phyloP scores from a whole-genome alignment of 495 filamentous ascomycete genomes.

The Podospora appendiculata region DNA sequence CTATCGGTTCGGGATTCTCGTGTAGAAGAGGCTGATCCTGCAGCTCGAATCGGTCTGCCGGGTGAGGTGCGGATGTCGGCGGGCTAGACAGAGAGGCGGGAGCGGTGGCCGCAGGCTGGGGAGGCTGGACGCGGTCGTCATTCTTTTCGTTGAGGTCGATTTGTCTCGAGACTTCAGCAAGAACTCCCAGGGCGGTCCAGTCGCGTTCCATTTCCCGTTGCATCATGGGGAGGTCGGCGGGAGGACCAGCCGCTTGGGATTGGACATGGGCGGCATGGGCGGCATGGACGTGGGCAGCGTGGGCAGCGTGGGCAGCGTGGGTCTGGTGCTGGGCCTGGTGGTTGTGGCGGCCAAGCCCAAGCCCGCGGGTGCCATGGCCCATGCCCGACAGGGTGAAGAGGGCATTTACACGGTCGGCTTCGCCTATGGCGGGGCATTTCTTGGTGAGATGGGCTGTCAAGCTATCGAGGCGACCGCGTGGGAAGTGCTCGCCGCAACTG shows the following conservation, averaged over 20 bases:
- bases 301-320: neutral
- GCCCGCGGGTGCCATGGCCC: slow-evolving; percentile 19
- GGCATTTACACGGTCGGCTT: slow-evolving; percentile 59
- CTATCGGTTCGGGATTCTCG: slow-evolving; percentile 27
- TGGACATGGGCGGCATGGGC: neutral
- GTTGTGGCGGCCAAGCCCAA: slow-evolving; percentile 8
- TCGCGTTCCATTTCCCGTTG: slow-evolving; percentile 14
- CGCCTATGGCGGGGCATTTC: slow-evolving; percentile 67
- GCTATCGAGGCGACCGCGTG: slow-evolving; percentile 76
- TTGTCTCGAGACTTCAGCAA: slow-evolving; percentile 76
- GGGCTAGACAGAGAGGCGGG: slow-evolving; percentile 6
- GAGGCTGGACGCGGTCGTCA: slow-evolving; percentile 25
- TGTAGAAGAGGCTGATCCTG: slow-evolving; percentile 44
- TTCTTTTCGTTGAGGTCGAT: slow-evolving; percentile 48
- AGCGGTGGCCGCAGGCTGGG: slow-evolving; percentile 25
- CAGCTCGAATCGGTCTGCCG: slow-evolving; percentile 32
- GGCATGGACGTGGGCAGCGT: slow-evolving; percentile 9
- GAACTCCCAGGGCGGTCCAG: slow-evolving; percentile 68
- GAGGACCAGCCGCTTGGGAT: slow-evolving; percentile 25
- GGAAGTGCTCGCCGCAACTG: slow-evolving; percentile 71
- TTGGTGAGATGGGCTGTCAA: slow-evolving; percentile 70
- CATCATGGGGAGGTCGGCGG: slow-evolving; percentile 22
- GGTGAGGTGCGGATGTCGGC: slow-evolving; percentile 3
- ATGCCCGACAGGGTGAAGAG: slow-evolving; percentile 42
- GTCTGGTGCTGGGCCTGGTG: slow-evolving; percentile 7